A percentile compares a stretch with the other conserved stretches of the same genome.
Evolutionary conservation across 2,329 filamentous ascomycete species (phyloP).

Genomic region (Stachybotrys chartarum): DNA sequence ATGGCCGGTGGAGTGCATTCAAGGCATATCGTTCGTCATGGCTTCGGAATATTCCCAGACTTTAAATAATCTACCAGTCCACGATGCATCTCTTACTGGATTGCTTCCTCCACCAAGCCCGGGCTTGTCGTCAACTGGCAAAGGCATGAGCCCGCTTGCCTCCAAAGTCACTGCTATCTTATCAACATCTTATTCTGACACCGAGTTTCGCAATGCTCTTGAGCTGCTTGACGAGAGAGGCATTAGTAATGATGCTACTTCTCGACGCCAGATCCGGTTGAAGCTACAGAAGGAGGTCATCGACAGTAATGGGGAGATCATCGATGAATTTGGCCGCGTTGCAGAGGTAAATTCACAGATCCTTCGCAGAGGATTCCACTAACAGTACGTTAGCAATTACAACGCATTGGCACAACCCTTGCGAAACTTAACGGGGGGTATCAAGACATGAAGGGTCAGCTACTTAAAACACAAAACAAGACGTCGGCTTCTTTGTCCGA

Average conservation of each 20-base stretch:
- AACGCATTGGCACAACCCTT: slow-evolving; percentile 74
- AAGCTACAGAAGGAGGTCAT: slow-evolving; percentile 90
- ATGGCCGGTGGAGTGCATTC: background rate
- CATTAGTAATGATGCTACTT: slow-evolving; percentile 68
- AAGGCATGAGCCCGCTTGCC: slow-evolving; percentile 59
- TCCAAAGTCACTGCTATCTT: slow-evolving; percentile 79
- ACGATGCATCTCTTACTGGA: slow-evolving; percentile 23
- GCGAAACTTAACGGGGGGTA: slow-evolving; percentile 73
- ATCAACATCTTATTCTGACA: slow-evolving; percentile 86
- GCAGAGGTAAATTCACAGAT: slow-evolving; percentile 58
- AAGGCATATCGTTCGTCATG: slow-evolving; percentile 2
- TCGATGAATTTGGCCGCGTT: slow-evolving; percentile 81
- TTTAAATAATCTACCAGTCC: slow-evolving; percentile 9
- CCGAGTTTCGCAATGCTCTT: slow-evolving; percentile 82
- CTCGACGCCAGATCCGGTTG: slow-evolving; percentile 69
- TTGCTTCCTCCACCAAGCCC: slow-evolving; percentile 72
- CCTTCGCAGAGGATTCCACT: slow-evolving; percentile 1
- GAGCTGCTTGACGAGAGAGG: slow-evolving; percentile 67
- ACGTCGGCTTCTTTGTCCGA: slow-evolving; percentile 72
- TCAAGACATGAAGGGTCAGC: slow-evolving; percentile 70
- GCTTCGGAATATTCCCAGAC: slow-evolving; percentile 5
- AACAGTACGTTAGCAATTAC: slow-evolving; percentile 62
- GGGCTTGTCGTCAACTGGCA: slow-evolving; percentile 57
- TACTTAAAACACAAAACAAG: slow-evolving; percentile 66
- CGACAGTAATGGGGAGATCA: slow-evolving; percentile 81